Base-by-base conservation (phyloP, 1,284 basidiomycete species). In the Chalciporus sp. region DNA sequence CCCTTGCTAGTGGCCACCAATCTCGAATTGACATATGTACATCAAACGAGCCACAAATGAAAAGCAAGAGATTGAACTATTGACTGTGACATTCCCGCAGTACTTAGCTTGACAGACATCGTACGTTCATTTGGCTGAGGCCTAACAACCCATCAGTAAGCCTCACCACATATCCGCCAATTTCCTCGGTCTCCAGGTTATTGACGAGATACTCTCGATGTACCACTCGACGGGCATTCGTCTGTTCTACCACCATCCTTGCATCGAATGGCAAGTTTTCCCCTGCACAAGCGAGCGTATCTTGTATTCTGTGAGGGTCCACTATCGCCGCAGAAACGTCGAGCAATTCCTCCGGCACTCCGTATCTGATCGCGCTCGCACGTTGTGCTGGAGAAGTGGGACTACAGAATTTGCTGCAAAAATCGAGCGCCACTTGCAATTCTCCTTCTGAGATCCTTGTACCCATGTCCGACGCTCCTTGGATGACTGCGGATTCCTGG, bases 391-490 rank as follows among this genome's bases (percentile, higher is more conserved):
- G 80, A 20, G 76, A 72, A 4, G 79, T 83, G n/a, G 83, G 82
- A 53, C 76, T 77, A 66, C 82, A 83, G 19, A 83, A 72, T 55
- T 79, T 80, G 35, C 80, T 75, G 57, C 82, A 84, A 63, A 85
- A 85, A 60, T 85, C 81, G 3, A 85, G 73, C 6, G 83, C 82
- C 49, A 74, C 78, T 60, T 89, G 83, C 1, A 91, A 76, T 65
- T 91, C 89, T 47, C 74, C 76, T 68, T 88, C 88, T 2, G 85
- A 86, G 27, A 90, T 76, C 16, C 77, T 78, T 29, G 75, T 73
- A 12, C 88, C 88, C 78, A 89, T 82, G 59, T 90, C 88, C 1
- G 83, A 83, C 42, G 83, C 84, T 8, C 88, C 88, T 69, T 90
- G 88, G 35, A 90, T 89, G 26, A 90, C 88, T 90, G 35, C 16